Base-by-base conservation (phyloP, 2,329 filamentous ascomycete genomes). In the Aspergillus ochraceoroseus region DNA sequence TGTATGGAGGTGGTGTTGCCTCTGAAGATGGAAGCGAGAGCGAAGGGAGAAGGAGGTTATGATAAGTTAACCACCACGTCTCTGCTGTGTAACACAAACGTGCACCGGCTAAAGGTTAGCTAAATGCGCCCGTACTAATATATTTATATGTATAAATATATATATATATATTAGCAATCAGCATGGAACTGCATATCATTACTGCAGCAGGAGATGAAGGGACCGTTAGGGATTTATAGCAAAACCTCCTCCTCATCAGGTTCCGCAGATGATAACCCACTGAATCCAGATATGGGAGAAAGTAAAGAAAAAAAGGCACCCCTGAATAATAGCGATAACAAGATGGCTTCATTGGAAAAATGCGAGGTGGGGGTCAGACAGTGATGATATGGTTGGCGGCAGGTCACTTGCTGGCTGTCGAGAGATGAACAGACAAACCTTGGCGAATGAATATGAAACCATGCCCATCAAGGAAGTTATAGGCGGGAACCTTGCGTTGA, bases 381-480 rank as follows among this genome's bases (percentile, higher is more conserved):
- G n/a, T n/a, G 39, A 31, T 37, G 39, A 38, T 46, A 32, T 28
- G 39, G 39, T 46, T 46, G 43, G 43, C 43, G 32, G 14, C 14
- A 29, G 39, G 44, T 46, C 44, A 44, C 37, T 28, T 36, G 31
- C 40, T 13, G 19, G 23, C 20, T 12, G 27, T 30, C 27, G 4
- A 14, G 29, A 28, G 17, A 14, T n/a, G n/a, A n/a, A n/a, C n/a
- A n/a, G n/a, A 32, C 26, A 30, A 30, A 52, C 35, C 50, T 51
- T 55, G 48, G 48, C 46, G 37, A 23, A 23, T 32, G n/a, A n/a
- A n/a, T n/a, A n/a, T n/a, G n/a, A 38, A 27, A 33, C 49, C 48
- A 56, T 48, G 44, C 55, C 49, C 41, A 54, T 37, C 25, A 52
- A 29, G 56, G 56, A 45, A 60, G 36, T 43, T 59, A 18, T 26